Percentiles rank a stretch among this genome's conserved stretches.
These are phyloP conservation scores for Metschnikowia rubicola DNA, from an alignment of 805 yeast genomes.

Conservation along the genomic window DNA sequence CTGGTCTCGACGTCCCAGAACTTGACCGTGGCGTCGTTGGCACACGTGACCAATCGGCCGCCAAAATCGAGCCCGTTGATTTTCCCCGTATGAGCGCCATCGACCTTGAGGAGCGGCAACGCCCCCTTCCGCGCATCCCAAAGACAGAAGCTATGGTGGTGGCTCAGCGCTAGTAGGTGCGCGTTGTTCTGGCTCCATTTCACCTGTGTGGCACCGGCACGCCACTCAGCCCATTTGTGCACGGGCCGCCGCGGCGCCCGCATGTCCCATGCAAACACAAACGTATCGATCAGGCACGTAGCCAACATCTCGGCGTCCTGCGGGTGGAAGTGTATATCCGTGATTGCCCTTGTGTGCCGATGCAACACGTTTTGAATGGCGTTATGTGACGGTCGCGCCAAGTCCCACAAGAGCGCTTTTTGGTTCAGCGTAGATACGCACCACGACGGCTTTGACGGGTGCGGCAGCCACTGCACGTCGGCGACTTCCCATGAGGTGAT, in stretches of 20 bases:
- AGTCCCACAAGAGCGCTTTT: constrained; percentile 92
- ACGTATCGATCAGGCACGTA: constrained; percentile 90
- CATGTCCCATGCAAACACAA: constrained; percentile 87
- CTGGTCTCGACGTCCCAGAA: constrained; percentile 13
- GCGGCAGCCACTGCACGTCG: constrained; percentile 98
- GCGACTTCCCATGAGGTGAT: constrained; percentile 97
- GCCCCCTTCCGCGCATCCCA: constrained; percentile 92
- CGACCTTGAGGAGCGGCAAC: constrained; percentile 60
- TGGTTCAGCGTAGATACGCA: constrained; percentile 92
- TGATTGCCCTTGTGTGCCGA: constrained; percentile 87
- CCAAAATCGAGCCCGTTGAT: constrained; percentile 88
- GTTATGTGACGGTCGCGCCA: constrained; percentile 61
- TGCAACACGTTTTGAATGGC: constrained; percentile 88
- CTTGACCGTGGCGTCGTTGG: constrained; percentile 79
- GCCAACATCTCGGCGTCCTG: constrained; percentile 82
- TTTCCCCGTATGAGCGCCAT: constrained; percentile 74
- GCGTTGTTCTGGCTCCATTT: constrained; percentile 85
- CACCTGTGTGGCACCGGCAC: constrained; percentile 91
- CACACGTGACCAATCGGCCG: constrained; percentile 70
- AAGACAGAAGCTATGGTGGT: constrained; percentile 71
- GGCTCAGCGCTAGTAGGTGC: constrained; percentile 78
- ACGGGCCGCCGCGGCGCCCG: constrained; percentile 74
- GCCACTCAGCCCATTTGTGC: constrained; percentile 85
- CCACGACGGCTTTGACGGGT: constrained; percentile 80
- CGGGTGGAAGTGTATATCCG: constrained; percentile 93